A percentile compares a stretch with the other conserved stretches of the same genome.
Evolutionary conservation across 768 basidiomycete species (phyloP).

Genomic region (Neoboletus subvelutipes): DNA sequence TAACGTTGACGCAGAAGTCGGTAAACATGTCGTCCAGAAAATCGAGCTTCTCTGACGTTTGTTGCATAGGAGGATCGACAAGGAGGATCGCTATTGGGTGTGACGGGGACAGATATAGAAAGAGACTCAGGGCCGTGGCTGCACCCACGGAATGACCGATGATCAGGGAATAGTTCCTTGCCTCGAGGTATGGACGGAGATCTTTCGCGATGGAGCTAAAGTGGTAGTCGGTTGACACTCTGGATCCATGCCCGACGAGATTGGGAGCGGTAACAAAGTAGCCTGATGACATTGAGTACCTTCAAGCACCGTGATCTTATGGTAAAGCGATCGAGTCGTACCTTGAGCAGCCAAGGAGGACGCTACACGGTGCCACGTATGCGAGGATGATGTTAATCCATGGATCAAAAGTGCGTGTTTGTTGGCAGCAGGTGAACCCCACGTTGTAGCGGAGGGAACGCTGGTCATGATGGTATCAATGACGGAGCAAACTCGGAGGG

Average conservation of each 20-base stretch:
- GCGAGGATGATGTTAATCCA: constrained; percentile 23
- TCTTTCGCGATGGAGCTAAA: constrained; percentile 13
- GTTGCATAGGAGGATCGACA: constrained; percentile 18
- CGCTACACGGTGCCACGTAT: constrained; percentile 21
- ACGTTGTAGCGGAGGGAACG: constrained; percentile 16
- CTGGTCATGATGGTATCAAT: constrained; percentile 16
- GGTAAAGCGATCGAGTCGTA: neutral
- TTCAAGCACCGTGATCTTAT: neutral
- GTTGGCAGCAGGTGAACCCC: constrained; percentile 23
- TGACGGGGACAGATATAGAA: constrained; percentile 5
- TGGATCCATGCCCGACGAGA: constrained; percentile 17
- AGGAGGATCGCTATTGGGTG: constrained; percentile 18
- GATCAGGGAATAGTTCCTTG: constrained; percentile 10
- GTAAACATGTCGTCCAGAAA: neutral
- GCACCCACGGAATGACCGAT: constrained; percentile 24
- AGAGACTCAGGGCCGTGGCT: neutral
- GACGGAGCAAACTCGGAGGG: too few species aligned
- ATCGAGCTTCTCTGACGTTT: neutral
- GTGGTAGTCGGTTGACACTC: constrained; percentile 13
- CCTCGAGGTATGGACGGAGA: constrained; percentile 19
- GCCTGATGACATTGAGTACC: constrained; percentile 5
- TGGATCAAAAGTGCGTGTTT: constrained; percentile 30
- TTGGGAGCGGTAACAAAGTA: constrained; percentile 27
- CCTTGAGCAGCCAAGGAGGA: constrained; percentile 17
- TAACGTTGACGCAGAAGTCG: neutral